Evolutionary conservation across 1,284 basidiomycete genomes (phyloP).

Genomic region (Retiboletus flavoniger): DNA sequence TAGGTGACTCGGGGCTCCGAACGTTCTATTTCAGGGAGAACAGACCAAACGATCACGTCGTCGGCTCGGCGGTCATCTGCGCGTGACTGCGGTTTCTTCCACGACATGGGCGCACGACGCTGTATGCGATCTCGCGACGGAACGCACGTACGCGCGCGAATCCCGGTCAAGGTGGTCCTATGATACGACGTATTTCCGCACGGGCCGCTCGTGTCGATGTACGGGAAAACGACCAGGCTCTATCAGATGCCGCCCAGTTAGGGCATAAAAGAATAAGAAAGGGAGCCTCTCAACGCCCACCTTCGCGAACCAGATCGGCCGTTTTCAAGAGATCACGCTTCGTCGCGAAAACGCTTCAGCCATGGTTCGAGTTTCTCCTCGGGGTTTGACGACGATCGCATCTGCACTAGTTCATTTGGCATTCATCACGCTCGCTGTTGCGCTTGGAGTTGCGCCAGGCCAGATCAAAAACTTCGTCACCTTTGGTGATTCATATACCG

Average conservation of each 20-base stretch:
- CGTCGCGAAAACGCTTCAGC: neutral
- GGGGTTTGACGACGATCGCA: slow-evolving; percentile 7
- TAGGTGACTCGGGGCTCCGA: neutral
- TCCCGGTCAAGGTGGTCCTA: neutral
- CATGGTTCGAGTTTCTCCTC: slow-evolving; percentile 9
- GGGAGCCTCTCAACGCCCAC: too few species aligned
- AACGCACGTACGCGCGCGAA: neutral
- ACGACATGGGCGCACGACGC: neutral
- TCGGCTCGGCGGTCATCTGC: neutral
- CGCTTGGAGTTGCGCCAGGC: slow-evolving; percentile 24
- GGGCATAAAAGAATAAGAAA: neutral
- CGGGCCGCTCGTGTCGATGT: neutral
- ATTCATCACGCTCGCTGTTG: slow-evolving; percentile 8
- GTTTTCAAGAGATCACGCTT: too few species aligned
- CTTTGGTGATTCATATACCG: slow-evolving; percentile 50
- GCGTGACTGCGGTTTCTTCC: neutral
- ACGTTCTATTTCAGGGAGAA: neutral
- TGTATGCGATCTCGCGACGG: neutral
- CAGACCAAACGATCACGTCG: too few species aligned
- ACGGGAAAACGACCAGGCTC: neutral
- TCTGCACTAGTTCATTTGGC: slow-evolving; percentile 8
- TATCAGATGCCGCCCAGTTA: too few species aligned
- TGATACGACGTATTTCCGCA: slow-evolving; percentile 1
- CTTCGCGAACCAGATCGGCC: too few species aligned
- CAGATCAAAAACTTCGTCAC: slow-evolving; percentile 45